A percentile compares a stretch with the other conserved stretches of the same genome.
Evolutionary conservation across 2,329 filamentous ascomycete genomes (phyloP).

Genomic region (Trichocomaceae sp.): DNA sequence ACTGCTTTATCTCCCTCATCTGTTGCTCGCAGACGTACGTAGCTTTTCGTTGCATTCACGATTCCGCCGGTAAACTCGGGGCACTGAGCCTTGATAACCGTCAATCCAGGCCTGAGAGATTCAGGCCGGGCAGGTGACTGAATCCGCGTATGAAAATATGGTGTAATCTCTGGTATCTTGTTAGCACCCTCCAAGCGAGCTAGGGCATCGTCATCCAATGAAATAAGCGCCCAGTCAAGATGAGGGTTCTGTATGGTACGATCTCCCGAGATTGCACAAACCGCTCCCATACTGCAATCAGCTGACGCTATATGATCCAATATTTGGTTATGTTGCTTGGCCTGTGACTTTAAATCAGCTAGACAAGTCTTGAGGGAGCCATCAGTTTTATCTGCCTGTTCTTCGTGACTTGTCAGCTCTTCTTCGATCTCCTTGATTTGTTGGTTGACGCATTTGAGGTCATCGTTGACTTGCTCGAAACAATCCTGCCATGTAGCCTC

Average conservation of each 20-base stretch:
- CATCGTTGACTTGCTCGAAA: not conserved
- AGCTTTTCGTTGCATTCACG: slow-evolving; percentile 6
- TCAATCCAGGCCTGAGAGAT: not conserved
- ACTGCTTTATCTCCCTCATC: not conserved
- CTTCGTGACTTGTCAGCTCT: not conserved
- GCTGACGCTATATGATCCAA: not conserved
- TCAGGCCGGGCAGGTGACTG: not conserved
- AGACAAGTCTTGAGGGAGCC: not conserved
- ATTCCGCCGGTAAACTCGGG: not conserved
- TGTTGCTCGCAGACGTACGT: slow-evolving; percentile 1
- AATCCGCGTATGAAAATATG: not conserved
- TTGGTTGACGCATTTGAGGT: not conserved
- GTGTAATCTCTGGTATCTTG: not conserved
- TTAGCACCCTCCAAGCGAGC: not conserved
- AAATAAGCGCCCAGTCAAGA: slow-evolving; percentile 8
- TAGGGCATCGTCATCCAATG: not conserved
- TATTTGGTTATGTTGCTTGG: not conserved
- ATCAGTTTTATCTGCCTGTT: not conserved
- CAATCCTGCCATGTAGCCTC: not conserved
- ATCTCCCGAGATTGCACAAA: not conserved
- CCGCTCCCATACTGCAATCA: not conserved
- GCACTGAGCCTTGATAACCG: slow-evolving; percentile 1
- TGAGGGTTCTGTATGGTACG: not conserved
- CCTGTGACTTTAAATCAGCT: not conserved
- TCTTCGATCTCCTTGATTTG: not conserved